Evolutionary conservation across 768 basidiomycete species (phyloP).

Genomic region (Lactifluus hygrophoroides): DNA sequence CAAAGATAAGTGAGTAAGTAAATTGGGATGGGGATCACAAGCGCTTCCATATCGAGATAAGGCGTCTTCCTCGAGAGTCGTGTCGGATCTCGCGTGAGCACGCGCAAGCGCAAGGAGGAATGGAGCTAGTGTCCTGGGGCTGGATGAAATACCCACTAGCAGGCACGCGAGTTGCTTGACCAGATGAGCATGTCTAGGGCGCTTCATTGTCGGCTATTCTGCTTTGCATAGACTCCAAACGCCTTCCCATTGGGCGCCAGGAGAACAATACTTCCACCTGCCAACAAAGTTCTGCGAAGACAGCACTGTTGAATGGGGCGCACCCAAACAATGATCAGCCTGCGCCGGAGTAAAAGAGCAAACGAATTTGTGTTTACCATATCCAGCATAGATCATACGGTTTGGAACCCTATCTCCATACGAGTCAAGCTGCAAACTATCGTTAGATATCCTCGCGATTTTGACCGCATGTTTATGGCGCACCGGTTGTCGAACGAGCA

Average conservation of each 20-base stretch:
- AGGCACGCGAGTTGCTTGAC: not conserved
- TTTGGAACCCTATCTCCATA: not conserved
- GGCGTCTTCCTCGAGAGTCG: not conserved
- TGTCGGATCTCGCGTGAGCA: conserved; percentile 10
- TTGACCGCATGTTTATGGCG: not conserved
- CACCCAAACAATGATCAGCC: not conserved
- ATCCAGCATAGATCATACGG: conserved; percentile 15
- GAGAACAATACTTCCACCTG: conserved; percentile 7
- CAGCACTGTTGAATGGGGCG: conserved; percentile 5
- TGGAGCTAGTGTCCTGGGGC: not conserved
- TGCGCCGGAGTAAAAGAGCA: not conserved
- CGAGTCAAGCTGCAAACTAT: not conserved
- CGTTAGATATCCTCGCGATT: not conserved
- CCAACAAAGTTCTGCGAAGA: conserved; percentile 21
- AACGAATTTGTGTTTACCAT: conserved; percentile 5
- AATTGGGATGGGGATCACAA: not conserved
- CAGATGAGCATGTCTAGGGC: not conserved
- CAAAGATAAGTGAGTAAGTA: not conserved
- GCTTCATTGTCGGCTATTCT: not conserved
- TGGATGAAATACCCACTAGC: not conserved
- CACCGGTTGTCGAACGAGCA: conserved; percentile 11
- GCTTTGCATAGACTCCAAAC: conserved; percentile 17
- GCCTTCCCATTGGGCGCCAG: conserved; percentile 14
- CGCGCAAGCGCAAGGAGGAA: not conserved
- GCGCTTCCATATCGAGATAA: conserved; percentile 5